Evolutionary conservation across 169 alveolate genomes (phyloP).

Genomic region (Cryptosporidium sp.): DNA sequence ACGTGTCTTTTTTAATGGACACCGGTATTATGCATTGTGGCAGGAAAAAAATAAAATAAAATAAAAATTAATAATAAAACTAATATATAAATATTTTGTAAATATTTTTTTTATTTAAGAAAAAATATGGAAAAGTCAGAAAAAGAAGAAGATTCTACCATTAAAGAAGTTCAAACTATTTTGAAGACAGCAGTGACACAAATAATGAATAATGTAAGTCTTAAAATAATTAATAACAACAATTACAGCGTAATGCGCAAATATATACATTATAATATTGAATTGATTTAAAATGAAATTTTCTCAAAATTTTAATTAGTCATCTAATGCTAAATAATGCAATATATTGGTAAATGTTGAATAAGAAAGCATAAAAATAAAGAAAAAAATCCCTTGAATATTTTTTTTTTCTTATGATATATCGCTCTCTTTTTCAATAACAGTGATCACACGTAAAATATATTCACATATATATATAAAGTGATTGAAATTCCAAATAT

Average conservation of each 20-base stretch:
- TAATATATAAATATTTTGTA: background rate
- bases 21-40: conserved; percentile 30
- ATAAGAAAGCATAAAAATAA: background rate
- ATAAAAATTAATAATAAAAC: background rate
- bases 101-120: background rate
- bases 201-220: conserved; percentile 71
- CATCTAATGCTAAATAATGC: background rate
- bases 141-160: conserved; percentile 1
- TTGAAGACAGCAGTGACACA: conserved; percentile 33
- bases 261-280: background rate
- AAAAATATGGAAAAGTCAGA: background rate
- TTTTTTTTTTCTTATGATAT: too few species aligned
- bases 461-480: too few species aligned
- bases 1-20: conserved; percentile 46
- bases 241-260: background rate
- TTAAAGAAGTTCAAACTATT: conserved; percentile 39
- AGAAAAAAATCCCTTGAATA: background rate
- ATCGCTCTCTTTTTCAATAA: background rate
- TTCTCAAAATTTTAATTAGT: conserved; percentile 2
- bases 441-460: background rate
- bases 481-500: too few species aligned
- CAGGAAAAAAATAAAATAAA: background rate
- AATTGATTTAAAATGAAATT: background rate
- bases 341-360: background rate
- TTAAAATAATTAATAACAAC: background rate